These are phyloP conservation scores for Neohortaea acidophila DNA, from an alignment of 495 filamentous ascomycete species.

Conservation along the genomic window DNA sequence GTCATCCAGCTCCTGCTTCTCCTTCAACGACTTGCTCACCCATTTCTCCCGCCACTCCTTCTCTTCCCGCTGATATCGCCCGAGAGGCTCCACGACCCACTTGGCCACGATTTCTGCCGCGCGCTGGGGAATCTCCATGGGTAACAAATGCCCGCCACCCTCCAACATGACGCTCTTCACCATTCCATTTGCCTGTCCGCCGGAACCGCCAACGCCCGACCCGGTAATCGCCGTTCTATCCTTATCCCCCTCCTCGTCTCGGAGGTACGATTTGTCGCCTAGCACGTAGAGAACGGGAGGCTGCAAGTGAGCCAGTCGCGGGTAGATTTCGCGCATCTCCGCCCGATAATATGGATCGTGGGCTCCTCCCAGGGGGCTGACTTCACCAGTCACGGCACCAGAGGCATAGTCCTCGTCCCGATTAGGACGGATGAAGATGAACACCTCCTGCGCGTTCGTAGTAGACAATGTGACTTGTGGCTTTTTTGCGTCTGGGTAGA, in stretches of 20 bases:
- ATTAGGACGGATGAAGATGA: constrained; percentile 25
- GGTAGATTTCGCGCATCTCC: constrained; percentile 49
- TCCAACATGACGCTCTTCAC: constrained; percentile 53
- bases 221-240: constrained; percentile 49
- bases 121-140: constrained; percentile 24
- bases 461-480: constrained; percentile 22
- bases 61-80: constrained; percentile 4
- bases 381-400: too few relatives aligned
- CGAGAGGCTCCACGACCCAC: constrained; percentile 12
- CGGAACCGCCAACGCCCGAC: constrained; percentile 46
- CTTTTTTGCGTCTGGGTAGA: constrained; percentile 14
- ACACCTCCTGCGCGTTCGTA: constrained; percentile 27
- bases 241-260: constrained; percentile 32
- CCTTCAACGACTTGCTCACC: neutral
- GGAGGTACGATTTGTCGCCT: constrained; percentile 46
- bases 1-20: neutral
- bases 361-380: too few relatives aligned
- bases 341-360: constrained; percentile 52
- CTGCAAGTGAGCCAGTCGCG: constrained; percentile 48
- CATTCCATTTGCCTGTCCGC: constrained; percentile 44
- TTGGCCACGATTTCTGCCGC: constrained; percentile 20
- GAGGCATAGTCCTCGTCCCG: too few relatives aligned
- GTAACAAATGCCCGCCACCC: constrained; percentile 63
- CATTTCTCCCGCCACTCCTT: constrained; percentile 40
- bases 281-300: constrained; percentile 71